Percentiles rank a stretch among this genome's conserved stretches.
These are phyloP conservation scores for Coniella lustricola DNA, from an alignment of 2,329 filamentous ascomycete genomes.

Conservation along the genomic window DNA sequence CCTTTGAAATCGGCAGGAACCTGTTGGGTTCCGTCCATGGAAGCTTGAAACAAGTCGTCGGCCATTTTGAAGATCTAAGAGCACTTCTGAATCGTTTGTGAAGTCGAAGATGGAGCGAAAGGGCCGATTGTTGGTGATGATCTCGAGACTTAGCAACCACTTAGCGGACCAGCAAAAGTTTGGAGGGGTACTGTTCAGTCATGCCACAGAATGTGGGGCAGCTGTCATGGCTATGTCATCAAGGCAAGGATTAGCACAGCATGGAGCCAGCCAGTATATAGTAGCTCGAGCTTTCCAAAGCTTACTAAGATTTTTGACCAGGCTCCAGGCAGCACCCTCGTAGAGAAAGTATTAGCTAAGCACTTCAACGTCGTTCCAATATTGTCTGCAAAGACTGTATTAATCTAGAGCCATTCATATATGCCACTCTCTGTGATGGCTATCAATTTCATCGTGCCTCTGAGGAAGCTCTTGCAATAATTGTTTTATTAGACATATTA, in stretches of 20 bases:
- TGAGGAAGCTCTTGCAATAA: too few species aligned
- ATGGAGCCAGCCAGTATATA: not conserved
- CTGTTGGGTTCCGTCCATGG: slow-evolving; percentile 22
- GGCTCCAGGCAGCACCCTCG: not conserved
- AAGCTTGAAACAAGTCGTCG: slow-evolving; percentile 10
- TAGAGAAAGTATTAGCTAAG: not conserved
- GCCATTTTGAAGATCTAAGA: not conserved
- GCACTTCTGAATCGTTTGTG: not conserved
- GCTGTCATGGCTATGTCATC: not conserved
- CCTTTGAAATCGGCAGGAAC: slow-evolving; percentile 53
- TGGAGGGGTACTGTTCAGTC: slow-evolving; percentile 6
- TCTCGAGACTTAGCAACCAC: not conserved
- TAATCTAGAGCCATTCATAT: too few species aligned
- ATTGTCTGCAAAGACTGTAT: too few species aligned
- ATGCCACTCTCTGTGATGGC: too few species aligned
- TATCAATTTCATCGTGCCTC: too few species aligned
- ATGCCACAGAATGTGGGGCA: slow-evolving; percentile 1
- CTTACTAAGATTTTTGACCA: not conserved
- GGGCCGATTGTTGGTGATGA: not conserved
- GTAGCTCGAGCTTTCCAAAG: too few species aligned
- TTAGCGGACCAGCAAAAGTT: not conserved
- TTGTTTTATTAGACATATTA: too few species aligned
- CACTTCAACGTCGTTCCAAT: not conserved
- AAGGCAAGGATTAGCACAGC: not conserved
- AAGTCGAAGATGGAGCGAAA: not conserved